These are phyloP conservation scores for Chaetomiaceae sp. DNA, from an alignment of 2,329 filamentous ascomycete genomes.

Conservation along the genomic window DNA sequence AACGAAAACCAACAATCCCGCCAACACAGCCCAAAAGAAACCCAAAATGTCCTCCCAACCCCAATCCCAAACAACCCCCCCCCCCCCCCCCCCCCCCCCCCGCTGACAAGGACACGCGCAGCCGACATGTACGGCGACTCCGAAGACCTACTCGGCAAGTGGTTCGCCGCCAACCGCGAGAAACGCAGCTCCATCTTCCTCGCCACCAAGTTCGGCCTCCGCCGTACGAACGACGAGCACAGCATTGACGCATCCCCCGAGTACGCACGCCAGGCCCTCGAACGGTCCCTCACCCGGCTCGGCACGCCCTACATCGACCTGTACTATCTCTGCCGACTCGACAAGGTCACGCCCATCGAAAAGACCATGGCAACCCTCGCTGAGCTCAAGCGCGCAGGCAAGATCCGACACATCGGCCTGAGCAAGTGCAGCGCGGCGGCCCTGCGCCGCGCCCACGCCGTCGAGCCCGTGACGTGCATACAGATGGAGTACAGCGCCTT, in stretches of 20 bases:
- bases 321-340: constrained; percentile 23
- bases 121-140: too few species aligned
- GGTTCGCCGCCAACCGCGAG: too few species aligned
- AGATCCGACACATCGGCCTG: constrained; percentile 53
- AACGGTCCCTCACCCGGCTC: constrained; percentile 5
- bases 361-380: constrained; percentile 49
- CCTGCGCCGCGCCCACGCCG: constrained; percentile 45
- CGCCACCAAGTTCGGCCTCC: too few species aligned
- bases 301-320: constrained; percentile 13
- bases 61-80: too few species aligned
- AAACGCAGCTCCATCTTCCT: too few species aligned
- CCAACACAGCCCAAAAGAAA: too few species aligned
- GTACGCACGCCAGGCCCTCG: neutral
- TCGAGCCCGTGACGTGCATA: constrained; percentile 45
- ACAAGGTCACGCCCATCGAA: constrained; percentile 43
- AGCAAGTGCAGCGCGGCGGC: constrained; percentile 41
- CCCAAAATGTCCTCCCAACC: too few species aligned
- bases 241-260: neutral
- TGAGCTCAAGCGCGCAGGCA: constrained; percentile 45
- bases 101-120: too few species aligned
- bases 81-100: too few species aligned
- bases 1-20: too few species aligned
- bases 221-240: too few species aligned
- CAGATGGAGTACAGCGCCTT: constrained; percentile 49
- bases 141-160: too few species aligned